Percentiles rank a stretch among this genome's conserved stretches.
phyloP scores from a whole-genome alignment of 2,329 filamentous ascomycete genomes.

The Colletotrichum eleusines region DNA sequence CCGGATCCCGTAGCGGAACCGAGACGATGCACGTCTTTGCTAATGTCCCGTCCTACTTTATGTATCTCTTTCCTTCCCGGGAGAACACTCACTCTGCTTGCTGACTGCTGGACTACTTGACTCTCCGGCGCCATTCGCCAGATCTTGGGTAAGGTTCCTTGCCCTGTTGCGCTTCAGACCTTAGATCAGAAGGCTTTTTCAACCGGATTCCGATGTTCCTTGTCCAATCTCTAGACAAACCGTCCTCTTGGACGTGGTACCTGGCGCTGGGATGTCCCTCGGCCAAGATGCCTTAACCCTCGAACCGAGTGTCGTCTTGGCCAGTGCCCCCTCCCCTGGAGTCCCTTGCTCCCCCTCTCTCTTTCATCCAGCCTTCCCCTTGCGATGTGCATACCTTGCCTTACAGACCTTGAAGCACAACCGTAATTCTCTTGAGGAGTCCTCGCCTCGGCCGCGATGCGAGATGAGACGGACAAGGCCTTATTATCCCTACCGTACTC shows the following conservation, averaged over 20 bases:
- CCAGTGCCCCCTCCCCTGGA: neutral
- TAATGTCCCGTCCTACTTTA: neutral
- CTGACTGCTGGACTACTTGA: slow-evolving; percentile 9
- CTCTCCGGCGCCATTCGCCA: slow-evolving; percentile 23
- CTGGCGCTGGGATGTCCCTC: neutral
- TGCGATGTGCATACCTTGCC: slow-evolving; percentile 7
- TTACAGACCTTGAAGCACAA: slow-evolving; percentile 5
- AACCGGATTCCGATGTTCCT: slow-evolving; percentile 31
- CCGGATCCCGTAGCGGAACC: neutral
- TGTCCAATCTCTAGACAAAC: slow-evolving; percentile 26
- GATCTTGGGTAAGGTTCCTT: slow-evolving; percentile 26
- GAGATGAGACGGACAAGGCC: slow-evolving; percentile 3
- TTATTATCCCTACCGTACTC: slow-evolving; percentile 31
- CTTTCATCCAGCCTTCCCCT: neutral
- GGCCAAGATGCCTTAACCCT: slow-evolving; percentile 1
- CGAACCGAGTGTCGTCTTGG: slow-evolving; percentile 27
- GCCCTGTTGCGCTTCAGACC: slow-evolving; percentile 37
- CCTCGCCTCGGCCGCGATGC: slow-evolving; percentile 1
- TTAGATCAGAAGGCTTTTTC: slow-evolving; percentile 30
- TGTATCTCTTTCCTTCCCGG: neutral
- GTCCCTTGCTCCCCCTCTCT: neutral
- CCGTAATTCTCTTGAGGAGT: neutral
- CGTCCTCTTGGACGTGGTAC: slow-evolving; percentile 9
- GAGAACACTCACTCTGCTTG: neutral
- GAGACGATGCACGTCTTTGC: slow-evolving; percentile 8